phyloP scores from a whole-genome alignment of 768 basidiomycete species.

The Lactifluus echinatus region DNA sequence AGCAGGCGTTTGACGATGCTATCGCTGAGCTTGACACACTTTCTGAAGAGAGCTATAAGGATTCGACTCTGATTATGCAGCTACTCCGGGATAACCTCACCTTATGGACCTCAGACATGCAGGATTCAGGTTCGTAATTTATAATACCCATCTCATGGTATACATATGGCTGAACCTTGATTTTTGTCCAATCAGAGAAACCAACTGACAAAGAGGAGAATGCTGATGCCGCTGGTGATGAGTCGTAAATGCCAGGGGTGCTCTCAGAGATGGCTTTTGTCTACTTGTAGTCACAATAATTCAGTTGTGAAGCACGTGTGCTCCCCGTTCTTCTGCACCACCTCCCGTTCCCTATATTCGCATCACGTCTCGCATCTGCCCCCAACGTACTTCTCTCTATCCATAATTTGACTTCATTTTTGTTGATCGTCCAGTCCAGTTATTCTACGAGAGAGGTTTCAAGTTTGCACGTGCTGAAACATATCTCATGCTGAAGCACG shows the following conservation, averaged over 20 bases:
- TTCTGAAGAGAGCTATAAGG: conserved; percentile 98
- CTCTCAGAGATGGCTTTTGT: conserved; percentile 9
- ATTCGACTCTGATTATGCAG: conserved; percentile 96
- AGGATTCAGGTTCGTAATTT: conserved; percentile 66
- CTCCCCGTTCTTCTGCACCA: conserved; percentile 13
- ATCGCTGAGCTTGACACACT: conserved; percentile 99
- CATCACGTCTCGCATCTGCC: conserved; percentile 11
- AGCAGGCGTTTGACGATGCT: conserved; percentile 98
- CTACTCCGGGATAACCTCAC: conserved; percentile 95
- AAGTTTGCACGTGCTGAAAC: conserved; percentile 12
- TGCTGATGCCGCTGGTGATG: conserved; percentile 54
- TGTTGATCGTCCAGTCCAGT: conserved; percentile 7
- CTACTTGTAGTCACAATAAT: conserved; percentile 3
- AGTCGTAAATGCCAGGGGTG: conserved; percentile 34
- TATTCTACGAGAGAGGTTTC: conserved; percentile 8
- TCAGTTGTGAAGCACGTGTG: conserved; percentile 13
- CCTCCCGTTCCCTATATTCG: neutral
- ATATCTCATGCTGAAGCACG: neutral
- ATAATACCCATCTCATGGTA: neutral
- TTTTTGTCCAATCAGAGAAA: conserved; percentile 43
- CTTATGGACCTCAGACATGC: conserved; percentile 98
- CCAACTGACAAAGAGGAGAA: conserved; percentile 65
- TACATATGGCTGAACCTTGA: neutral
- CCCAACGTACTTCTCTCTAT: conserved; percentile 8
- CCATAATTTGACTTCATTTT: conserved; percentile 17